Evolutionary conservation across 2,329 filamentous ascomycete genomes (phyloP).

Genomic region (Chaetoscypha palmicola): DNA sequence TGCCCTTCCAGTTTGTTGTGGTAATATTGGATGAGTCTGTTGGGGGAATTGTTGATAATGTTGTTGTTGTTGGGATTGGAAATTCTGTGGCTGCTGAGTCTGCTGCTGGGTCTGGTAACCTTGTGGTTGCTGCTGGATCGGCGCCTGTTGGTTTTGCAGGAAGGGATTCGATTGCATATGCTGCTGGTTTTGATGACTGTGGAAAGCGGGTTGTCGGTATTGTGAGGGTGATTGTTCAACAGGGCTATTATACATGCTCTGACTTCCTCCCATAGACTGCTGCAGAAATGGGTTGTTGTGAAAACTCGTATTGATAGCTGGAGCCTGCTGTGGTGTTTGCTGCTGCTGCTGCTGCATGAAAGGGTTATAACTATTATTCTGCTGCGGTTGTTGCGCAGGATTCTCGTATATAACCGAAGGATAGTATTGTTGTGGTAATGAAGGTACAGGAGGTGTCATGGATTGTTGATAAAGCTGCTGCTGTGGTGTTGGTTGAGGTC

Average conservation of each 20-base stretch:
- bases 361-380: constrained; percentile 26
- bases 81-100: constrained; percentile 35
- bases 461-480: constrained; percentile 33
- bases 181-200: constrained; percentile 19
- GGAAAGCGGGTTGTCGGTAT: constrained; percentile 16
- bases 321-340: constrained; percentile 5
- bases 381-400: constrained; percentile 19
- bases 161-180: constrained; percentile 24
- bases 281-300: constrained; percentile 37
- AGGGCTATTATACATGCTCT: constrained; percentile 23
- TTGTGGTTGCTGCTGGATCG: constrained; percentile 34
- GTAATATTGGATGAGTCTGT: constrained; percentile 32
- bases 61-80: constrained; percentile 33
- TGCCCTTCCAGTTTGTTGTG: constrained; percentile 43
- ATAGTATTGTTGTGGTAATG: constrained; percentile 28
- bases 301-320: constrained; percentile 26
- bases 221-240: constrained; percentile 31
- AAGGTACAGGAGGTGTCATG: constrained; percentile 29
- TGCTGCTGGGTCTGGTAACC: constrained; percentile 31
- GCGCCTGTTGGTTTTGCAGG: constrained; percentile 30
- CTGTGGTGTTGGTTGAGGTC: constrained; percentile 35
- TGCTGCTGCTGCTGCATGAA: constrained; percentile 24
- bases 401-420: constrained; percentile 27
- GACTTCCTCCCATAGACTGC: constrained; percentile 22
- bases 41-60: constrained; percentile 31